Evolutionary conservation across 805 yeast species (phyloP).

Genomic region (Candida odintsovae): DNA sequence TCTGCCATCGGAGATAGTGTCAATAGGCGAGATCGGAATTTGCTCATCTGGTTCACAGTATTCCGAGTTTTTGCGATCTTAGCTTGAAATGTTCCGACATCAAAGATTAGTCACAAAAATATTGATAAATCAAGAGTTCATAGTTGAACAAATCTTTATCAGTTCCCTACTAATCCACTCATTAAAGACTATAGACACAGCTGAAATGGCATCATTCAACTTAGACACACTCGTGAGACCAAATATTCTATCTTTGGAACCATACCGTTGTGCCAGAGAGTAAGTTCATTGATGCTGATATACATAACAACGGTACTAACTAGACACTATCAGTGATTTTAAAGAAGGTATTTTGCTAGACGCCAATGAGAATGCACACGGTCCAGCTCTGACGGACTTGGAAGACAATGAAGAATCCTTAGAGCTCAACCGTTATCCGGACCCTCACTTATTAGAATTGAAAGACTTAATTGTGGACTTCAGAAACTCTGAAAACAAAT

Average conservation of each 20-base stretch:
- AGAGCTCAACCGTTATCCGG: constrained; percentile 89
- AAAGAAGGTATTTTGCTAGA: constrained; percentile 83
- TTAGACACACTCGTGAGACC: constrained; percentile 68
- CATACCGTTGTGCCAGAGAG: constrained; percentile 96
- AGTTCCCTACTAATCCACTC: background rate
- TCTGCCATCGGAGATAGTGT: background rate
- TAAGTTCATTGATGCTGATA: constrained; percentile 15
- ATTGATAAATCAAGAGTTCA: background rate
- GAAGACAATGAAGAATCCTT: constrained; percentile 39
- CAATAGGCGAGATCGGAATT: background rate
- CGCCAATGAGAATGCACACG: constrained; percentile 95
- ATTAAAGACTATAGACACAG: background rate
- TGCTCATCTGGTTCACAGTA: background rate
- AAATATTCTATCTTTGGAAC: constrained; percentile 75
- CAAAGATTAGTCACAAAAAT: background rate
- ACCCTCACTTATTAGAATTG: constrained; percentile 83
- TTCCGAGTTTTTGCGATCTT: background rate
- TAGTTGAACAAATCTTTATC: too few species aligned
- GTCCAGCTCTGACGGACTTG: constrained; percentile 59
- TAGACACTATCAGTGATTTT: constrained; percentile 47
- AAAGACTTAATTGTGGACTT: constrained; percentile 67
- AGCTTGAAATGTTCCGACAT: background rate
- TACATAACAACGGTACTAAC: background rate
- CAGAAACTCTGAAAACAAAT: constrained; percentile 48
- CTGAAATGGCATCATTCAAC: constrained; percentile 39